A percentile compares a stretch with the other conserved stretches of the same genome.
These are phyloP conservation scores for Dittrichia graveolens DNA, from an alignment of 129 eudicot species.

Conservation along the genomic window DNA sequence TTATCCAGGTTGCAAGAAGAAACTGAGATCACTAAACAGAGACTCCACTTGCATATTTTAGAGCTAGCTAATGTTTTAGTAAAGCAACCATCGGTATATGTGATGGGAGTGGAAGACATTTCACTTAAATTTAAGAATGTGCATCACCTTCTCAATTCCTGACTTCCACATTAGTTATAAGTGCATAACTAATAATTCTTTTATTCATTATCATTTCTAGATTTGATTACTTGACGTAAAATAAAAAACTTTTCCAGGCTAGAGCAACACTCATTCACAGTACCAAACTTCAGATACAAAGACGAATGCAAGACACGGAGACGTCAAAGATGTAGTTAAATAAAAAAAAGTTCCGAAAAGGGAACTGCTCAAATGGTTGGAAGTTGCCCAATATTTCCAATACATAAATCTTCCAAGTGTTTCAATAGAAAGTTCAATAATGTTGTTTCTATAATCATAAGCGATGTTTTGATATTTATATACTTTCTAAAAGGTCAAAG, in stretches of 20 bases:
- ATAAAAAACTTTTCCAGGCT: slow-evolving; percentile 48
- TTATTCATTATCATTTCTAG: neutral
- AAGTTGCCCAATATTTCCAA: no score
- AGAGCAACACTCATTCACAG: slow-evolving; percentile 91
- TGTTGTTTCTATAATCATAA: no score
- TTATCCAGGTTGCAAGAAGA: slow-evolving; percentile 85
- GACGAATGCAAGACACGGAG: no score
- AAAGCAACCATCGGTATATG: slow-evolving; percentile 87
- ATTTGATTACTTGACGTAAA: neutral
- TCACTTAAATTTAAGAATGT: slow-evolving; percentile 85
- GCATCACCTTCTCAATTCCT: slow-evolving; percentile 86
- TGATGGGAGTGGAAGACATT: slow-evolving; percentile 92
- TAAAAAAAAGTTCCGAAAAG: no score
- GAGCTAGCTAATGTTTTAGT: slow-evolving; percentile 90
- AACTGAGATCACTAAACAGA: slow-evolving; percentile 81
- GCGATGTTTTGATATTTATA: no score
- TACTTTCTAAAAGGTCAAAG: no score
- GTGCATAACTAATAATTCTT: neutral
- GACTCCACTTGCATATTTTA: slow-evolving; percentile 78
- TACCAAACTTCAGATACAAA: no score
- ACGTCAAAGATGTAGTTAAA: no score
- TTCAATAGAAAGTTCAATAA: no score
- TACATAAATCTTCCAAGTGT: no score
- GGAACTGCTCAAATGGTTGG: no score
- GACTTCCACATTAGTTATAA: slow-evolving; percentile 83